Percentiles rank a stretch among this genome's conserved stretches.
phyloP scores from a whole-genome alignment of 352 stramenopile genomes.

The Pythium guiyangense region DNA sequence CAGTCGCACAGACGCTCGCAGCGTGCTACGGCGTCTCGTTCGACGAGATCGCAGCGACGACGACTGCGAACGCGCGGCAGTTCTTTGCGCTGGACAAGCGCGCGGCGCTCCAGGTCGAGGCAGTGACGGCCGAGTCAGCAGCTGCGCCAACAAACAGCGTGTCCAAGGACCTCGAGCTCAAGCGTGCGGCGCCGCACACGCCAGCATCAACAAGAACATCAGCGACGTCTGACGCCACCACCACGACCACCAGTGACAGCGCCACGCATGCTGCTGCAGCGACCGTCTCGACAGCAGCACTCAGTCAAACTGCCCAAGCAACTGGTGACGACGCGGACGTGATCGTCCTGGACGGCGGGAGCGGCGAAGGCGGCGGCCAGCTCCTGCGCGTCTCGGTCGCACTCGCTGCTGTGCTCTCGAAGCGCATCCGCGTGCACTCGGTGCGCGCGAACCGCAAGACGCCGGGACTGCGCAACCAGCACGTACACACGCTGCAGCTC shows the following conservation, averaged over 20 bases:
- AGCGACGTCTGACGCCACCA: neutral
- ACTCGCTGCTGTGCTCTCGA: constrained; percentile 58
- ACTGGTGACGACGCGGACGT: neutral
- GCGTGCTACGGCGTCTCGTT: constrained; percentile 31
- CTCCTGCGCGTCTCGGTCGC: constrained; percentile 80
- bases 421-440: too few relatives aligned
- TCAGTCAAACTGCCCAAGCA: neutral
- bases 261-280: constrained; percentile 7
- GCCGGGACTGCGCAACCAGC: too few relatives aligned
- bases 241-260: neutral
- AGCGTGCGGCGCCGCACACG: neutral
- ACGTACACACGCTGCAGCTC: too few relatives aligned
- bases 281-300: neutral
- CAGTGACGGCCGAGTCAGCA: neutral
- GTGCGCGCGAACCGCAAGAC: too few relatives aligned
- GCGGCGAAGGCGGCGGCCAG: constrained; percentile 86
- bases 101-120: constrained; percentile 1
- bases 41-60: constrained; percentile 33
- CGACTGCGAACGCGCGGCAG: constrained; percentile 39
- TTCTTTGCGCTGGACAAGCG: constrained; percentile 45
- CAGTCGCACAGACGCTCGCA: constrained; percentile 56
- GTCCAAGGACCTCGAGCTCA: too few relatives aligned
- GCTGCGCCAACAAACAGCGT: neutral
- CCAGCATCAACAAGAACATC: neutral
- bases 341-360: constrained; percentile 44